Evolutionary conservation across 2,329 filamentous ascomycete species (phyloP), one percentile per base, ranked within the genome.

Genomic region (Monosporascus sp.): DNA sequence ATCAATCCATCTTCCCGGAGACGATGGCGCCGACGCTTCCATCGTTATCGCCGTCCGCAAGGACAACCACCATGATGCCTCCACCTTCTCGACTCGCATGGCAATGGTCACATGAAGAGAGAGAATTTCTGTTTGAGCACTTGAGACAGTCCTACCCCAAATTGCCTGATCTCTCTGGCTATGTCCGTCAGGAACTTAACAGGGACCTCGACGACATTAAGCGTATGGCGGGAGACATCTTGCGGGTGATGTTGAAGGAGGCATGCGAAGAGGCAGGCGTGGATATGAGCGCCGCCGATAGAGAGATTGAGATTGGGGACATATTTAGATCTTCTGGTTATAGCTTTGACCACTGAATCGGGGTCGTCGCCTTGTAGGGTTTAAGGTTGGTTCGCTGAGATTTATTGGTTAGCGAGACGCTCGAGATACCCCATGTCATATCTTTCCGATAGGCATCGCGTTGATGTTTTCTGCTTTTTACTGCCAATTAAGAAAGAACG

Each of bases 51-150:
- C 47, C 50, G 38, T 52, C 51, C 15, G 48, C 51, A 9, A 52
- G 54, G 54, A 47, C 48, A 7, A 56, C 60, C 5, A 40, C 43
- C 14, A 22, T 50, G n/a, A 9, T 20, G 24, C 51, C 43, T 44
- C 28, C 45, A 47, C 26, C 3, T 7, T 44, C 4, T 44, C 51
- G 18, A 43, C 48, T 3, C 54, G 40, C 15, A 22, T 24, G 44
- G 2, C 45, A 52, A 37, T 68, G 65, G 65, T 58, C 62, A 43
- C n/a, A 48, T 15, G 65, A 66, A 50, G 65, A 66, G 51, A 58
- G 60, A 47, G 55, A 24, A 14, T 54, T 56, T 22, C 60, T 68
- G 22, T 63, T 64, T 41, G 55, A 54, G 48, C 54, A 59, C 26
- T 59, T 68, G 41, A 62, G 65, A 49, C 50, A 56, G 7, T 59